Evolutionary conservation across 2,329 filamentous ascomycete genomes (phyloP), one percentile per base, ranked within the genome.

Genomic region (Huntiella bhutanensis): DNA sequence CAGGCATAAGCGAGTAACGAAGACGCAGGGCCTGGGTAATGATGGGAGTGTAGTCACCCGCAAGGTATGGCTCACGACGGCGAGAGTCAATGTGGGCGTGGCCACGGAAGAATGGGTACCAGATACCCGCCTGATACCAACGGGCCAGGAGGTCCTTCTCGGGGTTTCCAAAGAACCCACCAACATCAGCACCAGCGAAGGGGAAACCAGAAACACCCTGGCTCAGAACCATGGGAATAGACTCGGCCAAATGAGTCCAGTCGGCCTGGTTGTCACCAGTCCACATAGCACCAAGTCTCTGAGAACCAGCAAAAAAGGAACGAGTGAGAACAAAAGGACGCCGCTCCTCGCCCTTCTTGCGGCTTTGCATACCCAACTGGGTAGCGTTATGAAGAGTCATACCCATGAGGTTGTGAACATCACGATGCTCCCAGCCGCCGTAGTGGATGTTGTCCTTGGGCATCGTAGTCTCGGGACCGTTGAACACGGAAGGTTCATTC

Each of bases 401-500:
- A 45, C 91, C 91, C 60, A 96, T 91, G 55, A 96, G 60, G 62
- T 98, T 96, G 68, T 98, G 91, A 4, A 98, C 66, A 58, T 98
- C 91, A 52, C 91, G 82, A 60, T 98, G 91, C 62, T 98, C 91
- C 91, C 91, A 98, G 57, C 81, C 75, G 45, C 75, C 87, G 56
- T 82, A 66, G 59, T 98, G 91, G 28, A 98, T 63, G 59, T 98
- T 98, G 66, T 98, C 91, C 64, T 95, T 95, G 51, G 91, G 91
- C 87, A 96, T 96, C 4, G 88, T 96, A 3, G 86, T 93, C 62
- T 98, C 91, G 0, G 91, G 91, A 0, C 91, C 91, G 59, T 96
- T 96, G 68, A 98, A 98, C 1, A 98, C 91, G 0, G 91, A 96
- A 0, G 91, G 91, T 65, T 98, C 91, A 59, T 95, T 96, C 91